Evolutionary conservation across 1,284 basidiomycete species (phyloP).

Genomic region (Afroboletus lepidellus): DNA sequence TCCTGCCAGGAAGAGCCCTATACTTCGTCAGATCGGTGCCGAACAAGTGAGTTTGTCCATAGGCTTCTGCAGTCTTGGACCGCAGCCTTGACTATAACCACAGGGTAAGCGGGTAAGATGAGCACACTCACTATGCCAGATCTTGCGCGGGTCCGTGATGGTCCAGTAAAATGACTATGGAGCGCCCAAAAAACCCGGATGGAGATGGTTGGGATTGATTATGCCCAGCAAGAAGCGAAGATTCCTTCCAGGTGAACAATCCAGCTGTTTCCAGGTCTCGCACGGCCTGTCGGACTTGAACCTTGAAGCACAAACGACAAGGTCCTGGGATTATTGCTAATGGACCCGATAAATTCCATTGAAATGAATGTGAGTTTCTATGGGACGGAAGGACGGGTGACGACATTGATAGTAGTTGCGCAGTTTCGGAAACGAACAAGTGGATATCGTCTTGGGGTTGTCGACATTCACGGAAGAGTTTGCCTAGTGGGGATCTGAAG

Average conservation of each 20-base stretch:
- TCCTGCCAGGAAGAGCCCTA: too few species aligned
- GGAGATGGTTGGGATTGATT: constrained; percentile 29
- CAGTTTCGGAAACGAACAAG: constrained; percentile 19
- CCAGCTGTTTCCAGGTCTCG: background rate
- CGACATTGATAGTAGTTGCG: constrained; percentile 12
- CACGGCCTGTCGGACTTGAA: background rate
- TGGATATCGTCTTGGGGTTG: constrained; percentile 9
- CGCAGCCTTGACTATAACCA: too few species aligned
- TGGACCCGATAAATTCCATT: constrained; percentile 57
- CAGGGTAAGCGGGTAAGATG: too few species aligned
- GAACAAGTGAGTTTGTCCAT: too few species aligned
- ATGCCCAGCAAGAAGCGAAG: constrained; percentile 50
- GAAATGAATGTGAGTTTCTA: constrained; percentile 17
- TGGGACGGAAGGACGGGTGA: constrained; percentile 25
- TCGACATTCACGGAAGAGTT: background rate
- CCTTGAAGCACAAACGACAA: background rate
- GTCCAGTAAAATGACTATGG: background rate
- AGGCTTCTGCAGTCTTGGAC: too few species aligned
- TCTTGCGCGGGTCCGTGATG: too few species aligned
- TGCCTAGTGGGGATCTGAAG: constrained; percentile 77
- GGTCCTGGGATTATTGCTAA: constrained; percentile 64
- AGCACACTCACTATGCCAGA: too few species aligned
- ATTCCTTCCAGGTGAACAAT: constrained; percentile 81
- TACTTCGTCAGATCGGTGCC: too few species aligned
- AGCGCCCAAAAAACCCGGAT: constrained; percentile 27